Conservation (phyloP, 441 rosid species). For the Cnidoscolus chayamansa region DNA sequence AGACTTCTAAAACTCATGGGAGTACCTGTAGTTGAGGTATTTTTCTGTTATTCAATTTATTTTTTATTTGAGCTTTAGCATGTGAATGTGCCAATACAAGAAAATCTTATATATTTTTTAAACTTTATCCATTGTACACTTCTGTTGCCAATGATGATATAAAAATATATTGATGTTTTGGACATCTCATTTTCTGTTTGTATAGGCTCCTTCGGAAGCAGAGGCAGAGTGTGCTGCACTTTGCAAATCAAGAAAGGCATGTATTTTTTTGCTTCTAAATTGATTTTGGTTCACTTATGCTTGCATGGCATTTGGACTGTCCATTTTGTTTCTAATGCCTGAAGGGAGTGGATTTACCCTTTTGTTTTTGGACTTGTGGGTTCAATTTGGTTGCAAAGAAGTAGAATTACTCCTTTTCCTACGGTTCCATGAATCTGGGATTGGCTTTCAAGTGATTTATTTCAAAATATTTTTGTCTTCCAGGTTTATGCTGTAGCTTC, state of each 20-base stretch:
- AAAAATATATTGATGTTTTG: constrained; percentile 12
- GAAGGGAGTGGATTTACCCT: background rate
- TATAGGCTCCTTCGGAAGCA: constrained; percentile 89
- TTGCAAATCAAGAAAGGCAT: constrained; percentile 80
- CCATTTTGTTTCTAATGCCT: background rate
- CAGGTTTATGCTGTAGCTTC: constrained; percentile 98
- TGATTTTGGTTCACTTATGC: constrained; percentile 4
- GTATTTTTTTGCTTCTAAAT: constrained; percentile 21
- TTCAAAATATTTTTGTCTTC: constrained; percentile 12
- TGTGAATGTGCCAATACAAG: background rate
- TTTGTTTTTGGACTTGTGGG: background rate
- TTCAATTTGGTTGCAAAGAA: background rate
- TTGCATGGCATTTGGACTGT: constrained; percentile 3
- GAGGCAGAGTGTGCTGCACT: constrained; percentile 97
- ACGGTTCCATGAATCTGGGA: background rate
- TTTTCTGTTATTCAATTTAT: background rate
- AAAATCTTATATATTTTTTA: background rate
- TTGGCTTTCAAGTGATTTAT: background rate
- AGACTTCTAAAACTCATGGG: constrained; percentile 89
- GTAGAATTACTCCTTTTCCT: background rate
- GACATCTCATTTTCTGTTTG: constrained; percentile 23
- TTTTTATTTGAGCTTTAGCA: background rate
- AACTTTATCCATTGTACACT: background rate
- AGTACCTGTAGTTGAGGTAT: constrained; percentile 90
- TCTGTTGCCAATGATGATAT: constrained; percentile 5